Percentiles rank a stretch among this genome's conserved stretches.
Evolutionary conservation across 768 basidiomycete species (phyloP).

Genomic region (Tylopilus sp.): DNA sequence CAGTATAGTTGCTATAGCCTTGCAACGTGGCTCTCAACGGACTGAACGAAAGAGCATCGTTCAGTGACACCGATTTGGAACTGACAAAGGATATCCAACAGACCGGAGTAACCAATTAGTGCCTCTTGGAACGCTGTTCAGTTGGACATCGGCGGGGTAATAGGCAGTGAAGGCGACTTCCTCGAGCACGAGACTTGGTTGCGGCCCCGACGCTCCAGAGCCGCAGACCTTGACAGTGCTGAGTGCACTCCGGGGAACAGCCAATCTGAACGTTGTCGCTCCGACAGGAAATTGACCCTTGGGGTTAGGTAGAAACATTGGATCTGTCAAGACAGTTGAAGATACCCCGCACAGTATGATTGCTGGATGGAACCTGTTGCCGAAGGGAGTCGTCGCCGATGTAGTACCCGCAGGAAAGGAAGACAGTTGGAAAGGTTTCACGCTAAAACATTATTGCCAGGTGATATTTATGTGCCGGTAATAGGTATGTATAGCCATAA

Average conservation of each 20-base stretch:
- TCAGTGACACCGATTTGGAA: constrained; percentile 1
- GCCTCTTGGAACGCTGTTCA: constrained; percentile 34
- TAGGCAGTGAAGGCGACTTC: constrained; percentile 64
- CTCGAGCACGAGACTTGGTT: constrained; percentile 50
- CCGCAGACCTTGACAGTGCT: constrained; percentile 42
- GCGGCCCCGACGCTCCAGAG: constrained; percentile 16
- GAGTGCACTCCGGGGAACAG: constrained; percentile 38
- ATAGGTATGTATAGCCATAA: no score
- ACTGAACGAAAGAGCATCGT: constrained; percentile 9
- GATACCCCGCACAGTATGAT: not conserved
- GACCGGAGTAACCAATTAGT: constrained; percentile 59
- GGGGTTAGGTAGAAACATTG: constrained; percentile 42
- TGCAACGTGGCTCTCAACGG: constrained; percentile 43
- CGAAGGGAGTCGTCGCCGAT: no score
- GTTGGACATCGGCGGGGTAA: constrained; percentile 52
- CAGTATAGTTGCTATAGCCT: constrained; percentile 50
- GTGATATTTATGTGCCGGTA: no score
- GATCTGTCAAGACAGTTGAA: not conserved
- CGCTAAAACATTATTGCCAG: not conserved
- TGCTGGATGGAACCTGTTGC: not conserved
- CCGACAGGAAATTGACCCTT: constrained; percentile 55
- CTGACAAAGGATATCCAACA: constrained; percentile 12
- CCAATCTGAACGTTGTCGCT: constrained; percentile 53
- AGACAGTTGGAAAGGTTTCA: not conserved
- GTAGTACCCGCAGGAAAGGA: not conserved